phyloP scores from a whole-genome alignment of 2,329 filamentous ascomycete genomes.

The Phialemoniopsis sp. region DNA sequence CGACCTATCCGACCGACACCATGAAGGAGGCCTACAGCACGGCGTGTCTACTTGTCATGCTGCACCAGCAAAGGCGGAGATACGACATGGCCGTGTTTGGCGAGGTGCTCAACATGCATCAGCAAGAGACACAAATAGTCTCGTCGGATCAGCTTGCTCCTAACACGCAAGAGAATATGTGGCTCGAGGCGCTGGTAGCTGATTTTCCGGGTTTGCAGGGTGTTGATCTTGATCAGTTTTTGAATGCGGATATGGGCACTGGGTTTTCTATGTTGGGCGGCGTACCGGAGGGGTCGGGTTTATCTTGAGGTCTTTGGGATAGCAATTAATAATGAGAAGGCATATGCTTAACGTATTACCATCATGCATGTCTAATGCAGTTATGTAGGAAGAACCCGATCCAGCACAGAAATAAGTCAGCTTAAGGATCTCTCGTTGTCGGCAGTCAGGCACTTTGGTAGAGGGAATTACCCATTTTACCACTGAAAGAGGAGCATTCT shows the following conservation, averaged over 20 bases:
- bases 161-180: slow-evolving; percentile 28
- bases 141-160: slow-evolving; percentile 15
- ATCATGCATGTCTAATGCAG: too few relatives aligned
- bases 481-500: too few relatives aligned
- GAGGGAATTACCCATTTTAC: too few relatives aligned
- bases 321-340: too few relatives aligned
- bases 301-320: background rate
- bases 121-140: background rate
- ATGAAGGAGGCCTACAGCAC: slow-evolving; percentile 51
- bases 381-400: too few relatives aligned
- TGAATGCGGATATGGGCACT: slow-evolving; percentile 13
- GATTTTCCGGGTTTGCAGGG: slow-evolving; percentile 38
- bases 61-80: slow-evolving; percentile 48
- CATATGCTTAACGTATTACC: too few relatives aligned
- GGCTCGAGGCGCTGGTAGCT: slow-evolving; percentile 36
- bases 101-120: slow-evolving; percentile 22
- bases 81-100: slow-evolving; percentile 30
- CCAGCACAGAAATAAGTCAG: too few relatives aligned
- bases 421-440: too few relatives aligned
- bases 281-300: background rate
- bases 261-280: slow-evolving; percentile 2
- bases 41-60: slow-evolving; percentile 45
- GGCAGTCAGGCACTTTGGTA: too few relatives aligned
- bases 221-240: slow-evolving; percentile 36
- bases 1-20: slow-evolving; percentile 37